These are phyloP conservation scores for Diversispora eburnea DNA, from an alignment of 192 early-diverging fungal genomes.

Conservation along the genomic window DNA sequence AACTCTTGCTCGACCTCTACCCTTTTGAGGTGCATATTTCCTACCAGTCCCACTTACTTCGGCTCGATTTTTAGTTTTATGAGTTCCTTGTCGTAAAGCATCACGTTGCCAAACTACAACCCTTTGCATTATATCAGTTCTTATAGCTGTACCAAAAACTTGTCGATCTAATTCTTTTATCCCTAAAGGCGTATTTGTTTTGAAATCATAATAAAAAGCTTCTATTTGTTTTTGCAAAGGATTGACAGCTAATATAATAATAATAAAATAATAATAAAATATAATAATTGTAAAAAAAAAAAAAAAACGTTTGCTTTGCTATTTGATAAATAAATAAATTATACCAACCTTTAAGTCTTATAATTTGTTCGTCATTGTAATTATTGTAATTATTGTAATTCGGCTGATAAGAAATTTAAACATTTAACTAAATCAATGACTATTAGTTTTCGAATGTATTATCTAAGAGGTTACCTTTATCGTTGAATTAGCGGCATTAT, in stretches of 20 bases:
- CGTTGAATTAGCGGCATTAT: not conserved
- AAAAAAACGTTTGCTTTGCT: too few species aligned
- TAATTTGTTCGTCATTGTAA: too few species aligned
- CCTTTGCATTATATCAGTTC: slow-evolving; percentile 80
- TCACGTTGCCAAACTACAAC: slow-evolving; percentile 86
- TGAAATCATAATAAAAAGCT: slow-evolving; percentile 74
- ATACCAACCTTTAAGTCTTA: too few species aligned
- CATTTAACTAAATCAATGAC: not conserved
- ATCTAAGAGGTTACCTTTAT: not conserved
- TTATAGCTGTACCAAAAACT: slow-evolving; percentile 72
- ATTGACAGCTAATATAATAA: slow-evolving; percentile 12
- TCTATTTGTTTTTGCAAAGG: slow-evolving; percentile 53
- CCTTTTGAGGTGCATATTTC: slow-evolving; percentile 89
- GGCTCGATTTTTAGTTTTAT: slow-evolving; percentile 70
- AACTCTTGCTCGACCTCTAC: slow-evolving; percentile 86
- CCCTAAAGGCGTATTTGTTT: slow-evolving; percentile 64
- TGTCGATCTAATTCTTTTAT: slow-evolving; percentile 67
- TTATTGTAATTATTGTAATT: too few species aligned
- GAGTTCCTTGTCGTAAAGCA: slow-evolving; percentile 76
- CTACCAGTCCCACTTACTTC: slow-evolving; percentile 81
- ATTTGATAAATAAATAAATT: too few species aligned
- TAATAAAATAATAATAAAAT: not conserved
- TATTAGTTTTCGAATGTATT: not conserved
- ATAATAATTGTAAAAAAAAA: not conserved
- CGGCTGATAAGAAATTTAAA: not conserved